Evolutionary conservation across 129 eudicot species (phyloP), one percentile per base, ranked within the genome.

Genomic region (Solidago caesia): DNA sequence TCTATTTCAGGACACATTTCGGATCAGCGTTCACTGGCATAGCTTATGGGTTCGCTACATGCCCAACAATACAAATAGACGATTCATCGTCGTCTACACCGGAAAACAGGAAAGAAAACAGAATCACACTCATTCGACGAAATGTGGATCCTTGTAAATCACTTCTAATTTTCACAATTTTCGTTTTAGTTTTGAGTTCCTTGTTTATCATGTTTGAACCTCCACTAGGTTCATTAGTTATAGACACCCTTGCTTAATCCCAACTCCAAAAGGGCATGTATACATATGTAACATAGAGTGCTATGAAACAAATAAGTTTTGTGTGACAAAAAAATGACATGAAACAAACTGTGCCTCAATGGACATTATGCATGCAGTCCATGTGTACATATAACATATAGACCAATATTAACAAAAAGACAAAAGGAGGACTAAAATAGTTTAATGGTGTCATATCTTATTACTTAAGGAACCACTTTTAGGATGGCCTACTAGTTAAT

Each of bases 1-100:
- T 67, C 0, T 39, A 41, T 75, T 55, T 78, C 81, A 92, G 97
- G 97, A 80, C 96, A 52, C 92, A 89, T 75, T 64, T 82, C 46
- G 97, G 85, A 43, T 87, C 97, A 15, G 80, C 85, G 9, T 81
- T 89, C 64, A 83, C 85, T 6, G 97, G 97, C 71, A 85, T 89
- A 33, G 84, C 82, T 27, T 92, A 87, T 16, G 97, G 97, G 1
- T 89, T 73, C 59, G 49, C 83, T 15, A 87, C 93, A 43, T 80
- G 89, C 51, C 96, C 96, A 7, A 71, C 61, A 1, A 65, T 87
- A 58, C 92, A 89, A 84, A 71, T 88, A 77, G 87, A 84, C 8
- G 83, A 85, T 56, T 62, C 80, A 27, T 63, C 86, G n/a, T 48
- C 75, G 51, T 51, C 81, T 26, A 63, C 87, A 51, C 52, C 84